These are phyloP conservation scores for Sphaerulina musiva DNA, from an alignment of 2,329 filamentous ascomycete genomes.

Conservation along the genomic window DNA sequence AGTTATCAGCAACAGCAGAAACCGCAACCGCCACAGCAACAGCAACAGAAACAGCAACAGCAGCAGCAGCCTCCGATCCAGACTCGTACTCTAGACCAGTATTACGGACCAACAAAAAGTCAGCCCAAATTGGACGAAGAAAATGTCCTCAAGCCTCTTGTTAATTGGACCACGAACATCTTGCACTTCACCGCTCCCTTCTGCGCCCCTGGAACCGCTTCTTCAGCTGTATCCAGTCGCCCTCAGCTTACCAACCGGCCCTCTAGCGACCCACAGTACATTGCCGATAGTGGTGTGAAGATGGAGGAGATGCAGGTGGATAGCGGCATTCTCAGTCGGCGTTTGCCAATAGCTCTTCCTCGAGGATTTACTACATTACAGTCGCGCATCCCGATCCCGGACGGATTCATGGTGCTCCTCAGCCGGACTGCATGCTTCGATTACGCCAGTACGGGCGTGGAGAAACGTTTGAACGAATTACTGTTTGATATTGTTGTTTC, in stretches of 20 bases:
- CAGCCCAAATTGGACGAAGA: constrained; percentile 5
- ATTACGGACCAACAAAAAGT: constrained; percentile 3
- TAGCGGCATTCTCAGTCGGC: constrained; percentile 16
- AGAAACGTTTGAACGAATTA: constrained; percentile 28
- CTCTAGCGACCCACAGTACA: constrained; percentile 10
- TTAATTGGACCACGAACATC: constrained; percentile 23
- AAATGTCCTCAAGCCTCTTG: constrained; percentile 17
- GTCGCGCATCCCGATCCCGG: constrained; percentile 24
- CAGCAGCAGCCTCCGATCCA: constrained; percentile 3
- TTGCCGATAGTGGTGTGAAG: constrained; percentile 18
- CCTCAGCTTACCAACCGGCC: constrained; percentile 12
- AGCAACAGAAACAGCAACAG: constrained; percentile 1
- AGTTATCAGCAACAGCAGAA: constrained; percentile 1
- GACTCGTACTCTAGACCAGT: constrained; percentile 4
- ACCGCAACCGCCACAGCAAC: constrained; percentile 2
- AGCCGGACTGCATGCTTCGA: constrained; percentile 33
- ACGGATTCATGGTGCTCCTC: constrained; percentile 26
- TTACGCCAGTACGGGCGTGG: constrained; percentile 29
- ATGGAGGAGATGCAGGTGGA: constrained; percentile 16
- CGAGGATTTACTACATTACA: constrained; percentile 30
- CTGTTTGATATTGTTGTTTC: constrained; percentile 30
- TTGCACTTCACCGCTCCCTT: constrained; percentile 20
- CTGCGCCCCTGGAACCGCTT: constrained; percentile 15
- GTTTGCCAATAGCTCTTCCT: constrained; percentile 30
- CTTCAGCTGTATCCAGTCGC: constrained; percentile 12